Conservation (phyloP, 2,329 filamentous ascomycete genomes). For the Penicillium sp. region DNA sequence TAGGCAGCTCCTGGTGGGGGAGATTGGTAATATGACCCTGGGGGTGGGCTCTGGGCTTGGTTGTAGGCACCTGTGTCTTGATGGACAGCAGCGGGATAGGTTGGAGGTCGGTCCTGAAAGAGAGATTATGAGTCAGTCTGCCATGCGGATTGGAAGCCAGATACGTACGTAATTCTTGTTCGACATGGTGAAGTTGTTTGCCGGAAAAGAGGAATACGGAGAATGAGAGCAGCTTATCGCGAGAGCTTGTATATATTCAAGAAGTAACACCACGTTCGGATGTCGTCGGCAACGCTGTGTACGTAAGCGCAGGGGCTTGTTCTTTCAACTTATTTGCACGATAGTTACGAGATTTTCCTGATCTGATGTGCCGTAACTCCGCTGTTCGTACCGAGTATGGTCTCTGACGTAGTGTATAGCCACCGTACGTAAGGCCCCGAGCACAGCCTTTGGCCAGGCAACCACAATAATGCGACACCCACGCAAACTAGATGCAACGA, state of each 20-base stretch:
- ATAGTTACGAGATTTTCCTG: neutral
- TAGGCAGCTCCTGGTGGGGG: slow-evolving; percentile 29
- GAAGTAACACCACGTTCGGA: neutral
- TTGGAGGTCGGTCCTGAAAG: slow-evolving; percentile 25
- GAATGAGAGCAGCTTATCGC: neutral
- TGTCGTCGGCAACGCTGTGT: neutral
- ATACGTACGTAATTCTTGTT: neutral
- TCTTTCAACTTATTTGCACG: neutral
- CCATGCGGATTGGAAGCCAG: neutral
- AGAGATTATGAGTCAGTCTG: neutral
- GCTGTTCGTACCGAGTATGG: neutral
- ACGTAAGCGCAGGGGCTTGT: neutral
- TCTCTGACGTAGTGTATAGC: neutral
- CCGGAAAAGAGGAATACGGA: neutral
- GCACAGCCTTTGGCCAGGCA: neutral
- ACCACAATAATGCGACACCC: neutral
- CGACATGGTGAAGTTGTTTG: neutral
- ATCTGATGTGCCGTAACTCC: neutral
- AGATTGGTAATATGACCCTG: slow-evolving; percentile 16
- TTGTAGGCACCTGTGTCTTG: slow-evolving; percentile 27
- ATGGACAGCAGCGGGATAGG: slow-evolving; percentile 33
- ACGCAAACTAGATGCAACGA: neutral
- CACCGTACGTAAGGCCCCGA: neutral
- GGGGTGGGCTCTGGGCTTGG: slow-evolving; percentile 17
- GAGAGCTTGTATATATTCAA: neutral